Evolutionary conservation across 495 filamentous ascomycete genomes (phyloP), one percentile per base, ranked within the genome.

Genomic region (Neurospora sp.): DNA sequence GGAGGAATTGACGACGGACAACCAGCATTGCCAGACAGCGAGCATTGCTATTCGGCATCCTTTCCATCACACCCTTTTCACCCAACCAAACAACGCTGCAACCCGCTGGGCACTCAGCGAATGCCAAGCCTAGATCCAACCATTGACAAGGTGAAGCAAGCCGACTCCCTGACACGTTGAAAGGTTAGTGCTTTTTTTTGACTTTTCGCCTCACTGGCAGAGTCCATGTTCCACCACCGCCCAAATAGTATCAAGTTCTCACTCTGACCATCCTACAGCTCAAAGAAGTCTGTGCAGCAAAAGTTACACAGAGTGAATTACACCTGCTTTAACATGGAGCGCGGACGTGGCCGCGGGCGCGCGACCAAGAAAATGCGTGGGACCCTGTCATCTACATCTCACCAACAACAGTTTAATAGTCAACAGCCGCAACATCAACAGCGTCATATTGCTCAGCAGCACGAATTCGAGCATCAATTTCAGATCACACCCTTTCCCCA

Each of bases 121-220:
- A 35, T 12, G 53, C 53, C 53, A 65, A 65, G 53, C 53, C 53
- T 35, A 7, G 53, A 65, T 65, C 53, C 53, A 65, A 65, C 48
- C 65, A 38, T 46, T 41, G 73, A 65, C 74, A 73, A 72, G 68
- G 71, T 69, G 59, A 44, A 73, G 48, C 71, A 59, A 69, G 40
- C 74, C 74, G 71, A 42, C 59, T 39, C 78, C 78, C 76, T 80
- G 78, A 80, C 78, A 80, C 78, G 78, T 76, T 78, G 73, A 72
- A 74, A 74, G 73, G 71, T 78, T 80, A 78, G 77, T 80, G 78
- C 73, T 40, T 73, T 73, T 70, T 73, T 74, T 77, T 79, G 27
- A 35, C 53, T 80, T 79, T 78, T 79, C 79, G 79, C 79, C 76
- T 76, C 78, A 79, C 69, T 69, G 70, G 22, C 73, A 70, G 53